Evolutionary conservation across 2,329 filamentous ascomycete species (phyloP).

Genomic region (Penicillium olsonii): DNA sequence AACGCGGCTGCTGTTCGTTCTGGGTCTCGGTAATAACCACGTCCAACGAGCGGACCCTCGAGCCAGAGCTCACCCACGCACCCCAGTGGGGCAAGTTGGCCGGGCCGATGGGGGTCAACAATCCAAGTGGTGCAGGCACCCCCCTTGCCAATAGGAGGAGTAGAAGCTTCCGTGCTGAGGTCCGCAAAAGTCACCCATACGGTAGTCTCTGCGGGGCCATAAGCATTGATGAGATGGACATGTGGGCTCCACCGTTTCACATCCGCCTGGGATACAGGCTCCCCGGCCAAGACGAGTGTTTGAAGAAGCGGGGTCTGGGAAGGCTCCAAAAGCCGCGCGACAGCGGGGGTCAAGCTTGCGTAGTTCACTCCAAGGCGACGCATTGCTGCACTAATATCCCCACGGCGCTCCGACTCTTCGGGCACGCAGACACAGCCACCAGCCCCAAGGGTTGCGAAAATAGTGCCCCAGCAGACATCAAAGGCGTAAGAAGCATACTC

Average conservation of each 20-base stretch:
- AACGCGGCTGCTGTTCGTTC: background rate
- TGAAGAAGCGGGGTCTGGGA: background rate
- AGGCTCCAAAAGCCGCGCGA: conserved; percentile 1
- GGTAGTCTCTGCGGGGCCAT: conserved; percentile 1
- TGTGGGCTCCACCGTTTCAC: background rate
- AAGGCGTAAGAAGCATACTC: background rate
- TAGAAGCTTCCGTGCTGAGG: background rate
- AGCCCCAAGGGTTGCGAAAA: background rate
- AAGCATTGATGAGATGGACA: conserved; percentile 2
- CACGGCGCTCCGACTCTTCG: background rate
- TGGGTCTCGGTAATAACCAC: background rate
- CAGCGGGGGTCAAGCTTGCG: background rate
- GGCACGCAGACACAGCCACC: background rate
- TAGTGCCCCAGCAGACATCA: background rate
- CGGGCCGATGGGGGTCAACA: background rate
- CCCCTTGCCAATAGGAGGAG: background rate
- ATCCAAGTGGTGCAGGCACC: background rate
- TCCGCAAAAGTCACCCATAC: background rate
- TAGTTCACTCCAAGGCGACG: background rate
- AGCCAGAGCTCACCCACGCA: background rate
- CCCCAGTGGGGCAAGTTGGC: background rate
- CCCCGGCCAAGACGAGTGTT: background rate
- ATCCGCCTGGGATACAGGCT: background rate
- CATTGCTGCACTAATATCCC: background rate
- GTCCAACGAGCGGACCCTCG: background rate